These are phyloP conservation scores for Diaporthe amygdali DNA, from an alignment of 2,329 filamentous ascomycete genomes.

Conservation along the genomic window DNA sequence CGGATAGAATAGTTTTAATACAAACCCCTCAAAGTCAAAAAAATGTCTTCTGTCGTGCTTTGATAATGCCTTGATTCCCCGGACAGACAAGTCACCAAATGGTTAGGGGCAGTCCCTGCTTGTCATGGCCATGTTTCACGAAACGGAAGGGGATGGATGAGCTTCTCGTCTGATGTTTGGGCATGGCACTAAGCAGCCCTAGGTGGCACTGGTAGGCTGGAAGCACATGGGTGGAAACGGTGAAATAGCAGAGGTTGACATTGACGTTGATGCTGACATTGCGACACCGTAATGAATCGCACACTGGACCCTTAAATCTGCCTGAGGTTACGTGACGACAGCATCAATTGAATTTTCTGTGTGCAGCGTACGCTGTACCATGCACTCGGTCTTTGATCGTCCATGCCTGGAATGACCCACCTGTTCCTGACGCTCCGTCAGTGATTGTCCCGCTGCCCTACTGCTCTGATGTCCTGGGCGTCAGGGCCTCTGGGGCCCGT, in stretches of 20 bases:
- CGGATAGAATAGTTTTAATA: background rate
- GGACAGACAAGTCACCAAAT: background rate
- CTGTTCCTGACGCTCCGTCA: conserved; percentile 10
- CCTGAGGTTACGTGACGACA: background rate
- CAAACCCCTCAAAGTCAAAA: background rate
- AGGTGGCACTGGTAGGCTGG: too few species aligned
- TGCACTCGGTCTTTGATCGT: background rate
- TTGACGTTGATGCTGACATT: background rate
- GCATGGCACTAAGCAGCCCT: background rate
- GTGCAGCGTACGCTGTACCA: background rate
- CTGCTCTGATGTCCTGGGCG: background rate
- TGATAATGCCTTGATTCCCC: background rate
- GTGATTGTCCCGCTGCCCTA: background rate
- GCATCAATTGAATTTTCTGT: background rate
- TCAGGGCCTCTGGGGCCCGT: background rate
- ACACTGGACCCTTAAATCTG: background rate
- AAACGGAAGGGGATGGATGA: background rate
- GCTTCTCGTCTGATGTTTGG: background rate
- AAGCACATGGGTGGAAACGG: background rate
- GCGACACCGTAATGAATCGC: background rate
- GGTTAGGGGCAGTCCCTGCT: background rate
- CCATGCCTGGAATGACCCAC: background rate
- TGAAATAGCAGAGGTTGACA: background rate
- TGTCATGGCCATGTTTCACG: conserved; percentile 9
- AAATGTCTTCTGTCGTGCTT: background rate